These are phyloP conservation scores for Myrica gale DNA, from an alignment of 306 rosid genomes.

Conservation along the genomic window DNA sequence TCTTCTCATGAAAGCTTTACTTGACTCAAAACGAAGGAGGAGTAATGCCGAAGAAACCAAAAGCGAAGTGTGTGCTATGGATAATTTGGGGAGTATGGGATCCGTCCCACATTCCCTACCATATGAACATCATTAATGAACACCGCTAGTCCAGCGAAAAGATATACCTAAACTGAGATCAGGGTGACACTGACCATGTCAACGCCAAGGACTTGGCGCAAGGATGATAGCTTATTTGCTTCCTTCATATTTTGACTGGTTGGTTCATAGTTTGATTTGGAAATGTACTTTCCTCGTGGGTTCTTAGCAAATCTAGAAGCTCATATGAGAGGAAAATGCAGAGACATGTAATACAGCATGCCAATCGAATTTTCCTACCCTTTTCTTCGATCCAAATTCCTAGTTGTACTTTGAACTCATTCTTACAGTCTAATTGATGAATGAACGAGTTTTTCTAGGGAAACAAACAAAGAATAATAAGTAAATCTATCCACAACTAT, in stretches of 20 bases:
- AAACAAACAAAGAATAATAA: background rate
- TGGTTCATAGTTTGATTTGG: too few relatives aligned
- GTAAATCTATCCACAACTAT: background rate
- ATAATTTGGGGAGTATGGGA: too few relatives aligned
- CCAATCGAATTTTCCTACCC: background rate
- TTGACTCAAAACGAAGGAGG: background rate
- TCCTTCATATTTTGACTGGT: too few relatives aligned
- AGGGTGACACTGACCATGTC: background rate
- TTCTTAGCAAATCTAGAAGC: background rate
- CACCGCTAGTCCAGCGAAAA: background rate
- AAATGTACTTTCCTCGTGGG: background rate
- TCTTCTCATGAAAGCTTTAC: background rate
- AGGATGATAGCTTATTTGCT: background rate
- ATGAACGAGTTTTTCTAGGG: background rate
- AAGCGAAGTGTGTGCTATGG: background rate
- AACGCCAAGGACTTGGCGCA: background rate
- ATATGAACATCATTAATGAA: conserved; percentile 26
- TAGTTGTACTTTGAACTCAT: background rate
- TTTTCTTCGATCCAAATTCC: background rate
- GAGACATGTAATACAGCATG: background rate
- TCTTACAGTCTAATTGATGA: background rate
- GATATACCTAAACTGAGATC: background rate
- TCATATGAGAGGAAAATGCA: background rate
- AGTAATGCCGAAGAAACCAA: background rate
- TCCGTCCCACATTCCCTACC: conserved; percentile 29